Conservation (phyloP, 1,284 basidiomycete genomes). For the Malassezia obtusa region DNA sequence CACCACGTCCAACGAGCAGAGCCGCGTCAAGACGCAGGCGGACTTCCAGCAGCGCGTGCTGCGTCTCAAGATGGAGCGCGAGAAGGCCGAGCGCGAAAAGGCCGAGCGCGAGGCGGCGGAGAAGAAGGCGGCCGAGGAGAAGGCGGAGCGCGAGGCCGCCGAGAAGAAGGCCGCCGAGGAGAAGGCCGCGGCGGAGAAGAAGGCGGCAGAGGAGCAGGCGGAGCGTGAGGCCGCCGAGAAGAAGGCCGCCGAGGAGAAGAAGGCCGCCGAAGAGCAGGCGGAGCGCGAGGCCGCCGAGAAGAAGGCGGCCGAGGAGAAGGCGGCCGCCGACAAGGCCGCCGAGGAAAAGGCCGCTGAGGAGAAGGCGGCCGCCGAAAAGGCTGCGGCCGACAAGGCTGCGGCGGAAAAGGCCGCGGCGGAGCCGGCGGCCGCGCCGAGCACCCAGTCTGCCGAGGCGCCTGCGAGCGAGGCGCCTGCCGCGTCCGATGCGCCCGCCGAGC, state of each 20-base stretch:
- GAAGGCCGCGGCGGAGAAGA: slow-evolving; percentile 12
- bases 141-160: slow-evolving; percentile 18
- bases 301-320: slow-evolving; percentile 21
- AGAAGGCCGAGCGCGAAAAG: slow-evolving; percentile 27
- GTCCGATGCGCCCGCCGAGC: slow-evolving; percentile 16
- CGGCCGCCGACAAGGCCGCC: not conserved
- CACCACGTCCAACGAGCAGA: slow-evolving; percentile 22
- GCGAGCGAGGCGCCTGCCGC: slow-evolving; percentile 1
- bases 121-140: slow-evolving; percentile 3
- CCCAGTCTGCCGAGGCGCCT: not conserved
- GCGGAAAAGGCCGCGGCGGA: slow-evolving; percentile 24
- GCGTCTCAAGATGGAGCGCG: slow-evolving; percentile 19
- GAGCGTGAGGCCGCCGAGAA: slow-evolving; percentile 12
- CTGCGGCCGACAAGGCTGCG: slow-evolving; percentile 8
- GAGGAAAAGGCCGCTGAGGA: slow-evolving; percentile 4
- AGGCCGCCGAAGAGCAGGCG: slow-evolving; percentile 16
- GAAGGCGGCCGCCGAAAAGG: slow-evolving; percentile 15
- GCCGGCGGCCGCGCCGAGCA: not conserved
- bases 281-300: slow-evolving; percentile 12
- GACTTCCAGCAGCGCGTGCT: slow-evolving; percentile 36
- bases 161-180: slow-evolving; percentile 24
- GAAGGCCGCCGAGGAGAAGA: slow-evolving; percentile 9
- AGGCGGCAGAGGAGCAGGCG: slow-evolving; percentile 17
- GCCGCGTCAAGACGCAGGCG: slow-evolving; percentile 36
- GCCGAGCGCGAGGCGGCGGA: slow-evolving; percentile 18